Base-by-base conservation (phyloP, 352 stramenopile species). In the Thalassiosira hispida region DNA sequence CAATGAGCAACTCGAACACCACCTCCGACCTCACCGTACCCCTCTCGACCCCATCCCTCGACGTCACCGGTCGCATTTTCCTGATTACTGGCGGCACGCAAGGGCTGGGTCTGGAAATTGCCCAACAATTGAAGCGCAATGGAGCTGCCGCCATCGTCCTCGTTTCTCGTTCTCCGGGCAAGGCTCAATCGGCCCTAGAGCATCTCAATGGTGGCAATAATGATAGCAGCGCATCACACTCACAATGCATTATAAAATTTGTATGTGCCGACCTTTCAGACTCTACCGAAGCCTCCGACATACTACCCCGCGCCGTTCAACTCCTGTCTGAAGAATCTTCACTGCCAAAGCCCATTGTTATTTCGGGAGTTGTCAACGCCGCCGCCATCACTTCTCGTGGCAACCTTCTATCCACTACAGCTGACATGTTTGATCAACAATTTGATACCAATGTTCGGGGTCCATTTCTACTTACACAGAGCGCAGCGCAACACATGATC, bases 381-480 rank as follows among this genome's bases (percentile, higher is more conserved):
- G 75, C 75, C 16, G 75, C 75, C 12, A 78, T 52, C 14, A 83
- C 75, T 12, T 25, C 46, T 27, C 59, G 79, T 6, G 79, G 74
- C 16, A 81, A 70, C 31, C 40, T 87, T 12, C 20, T 60, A 12
- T 63, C 51, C 3, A 74, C 51, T n/a, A 84, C 68, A 7, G 20
- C 70, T 1, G 62, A 84, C 14, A 22, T 14, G 14, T 87, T 78
- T 27, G 75, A 84, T 51, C 14, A 23, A 42, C 63, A 79, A 62
- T 67, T 84, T 16, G 49, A 33, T 22, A 33, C 67, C 27, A 87
- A 87, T 60, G 40, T 72, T n/a, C 42, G 68, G 1, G 79, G 66
- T 38, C 79, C 79, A 16, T 86, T 86, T 55, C 67, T 86, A 9
- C 46, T 86, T 29, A 83, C 73, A 7, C 73, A 86, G 52, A 68